Evolutionary conservation across 1,284 basidiomycete species (phyloP), one percentile per base, ranked within the genome.

Genomic region (Sanghuangporus baumii): DNA sequence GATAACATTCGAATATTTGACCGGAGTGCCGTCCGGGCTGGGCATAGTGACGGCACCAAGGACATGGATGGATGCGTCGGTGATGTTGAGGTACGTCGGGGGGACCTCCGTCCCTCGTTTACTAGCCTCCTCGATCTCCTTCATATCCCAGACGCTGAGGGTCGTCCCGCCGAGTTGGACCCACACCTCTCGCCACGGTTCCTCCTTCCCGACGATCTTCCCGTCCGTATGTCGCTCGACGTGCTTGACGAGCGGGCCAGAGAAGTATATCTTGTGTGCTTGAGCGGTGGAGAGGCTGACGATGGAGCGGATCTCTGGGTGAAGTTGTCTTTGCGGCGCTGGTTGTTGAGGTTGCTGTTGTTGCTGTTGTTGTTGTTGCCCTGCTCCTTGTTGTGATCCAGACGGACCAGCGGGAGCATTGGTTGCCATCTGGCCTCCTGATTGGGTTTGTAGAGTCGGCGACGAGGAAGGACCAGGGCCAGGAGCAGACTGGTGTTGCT

Each of bases 131-230:
- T 91, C 84, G 63, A 95, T 87, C 67, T 88, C 83, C 69, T 83
- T 83, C 86, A 94, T 94, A 72, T 92, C 90, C 93, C 93, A 95
- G 48, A 93, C 80, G 69, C 93, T 96, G 61, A 98, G 81, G 7
- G 93, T 95, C 7, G 94, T 97, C 5, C 95, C 95, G 50, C 91
- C 91, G 34, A 98, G 80, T 76, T 98, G 95, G 1, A 91, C 91
- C 94, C 94, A 96, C 8, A 96, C 88, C n/a, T 93, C 84, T 7
- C 83, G 80, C 93, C 94, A 96, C n/a, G 90, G 89, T 36, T 93
- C 88, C 68, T 94, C 84, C 72, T 87, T 86, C 67, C 78, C 69
- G 55, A 90, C 81, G 70, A 81, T 81, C 65, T 87, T 83, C 8
- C 93, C 92, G 69, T 93, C 91, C 3, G 90, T 80, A 65, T 82